Evolutionary conservation across 257 asterid genomes (phyloP), one percentile per base, ranked within the genome.

Genomic region (Pogostemon cablin): DNA sequence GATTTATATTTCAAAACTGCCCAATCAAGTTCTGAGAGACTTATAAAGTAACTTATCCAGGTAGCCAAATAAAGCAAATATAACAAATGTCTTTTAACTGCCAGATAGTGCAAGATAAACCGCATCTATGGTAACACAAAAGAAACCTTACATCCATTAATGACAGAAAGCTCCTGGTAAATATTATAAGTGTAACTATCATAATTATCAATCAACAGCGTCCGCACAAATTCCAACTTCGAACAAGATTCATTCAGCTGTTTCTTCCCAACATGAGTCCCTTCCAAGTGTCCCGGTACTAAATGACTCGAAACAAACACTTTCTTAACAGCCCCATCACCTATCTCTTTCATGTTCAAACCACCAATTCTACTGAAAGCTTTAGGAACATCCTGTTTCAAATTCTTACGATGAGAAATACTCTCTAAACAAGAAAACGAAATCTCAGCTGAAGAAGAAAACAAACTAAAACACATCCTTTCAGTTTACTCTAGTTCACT

Each of bases 131-230:
- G 49, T 69, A 68, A 44, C 44, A 17, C 41, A 57, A 68, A 47
- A 37, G 63, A 82, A 75, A 34, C 54, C 96, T 81, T 85, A 90
- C 99, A 69, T 62, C 97, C 98, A 80, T 95, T 95, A 61, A 88
- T 78, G 70, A 89, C 84, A 32, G 99, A 83, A 56, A 95, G 85
- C 82, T 95, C 98, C 85, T 95, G 99, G 80, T 76, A 91, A 71
- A 95, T 91, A 78, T 95, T 95, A 71, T 91, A 95, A 0, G 99
- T 95, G 82, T 95, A 91, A 79, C 99, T 95, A 77, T 95, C 99
- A 74, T 91, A 91, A 78, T 95, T 95, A 73, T 95, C 99, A 67
- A 95, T 86, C 86, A 95, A 81, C 85, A 95, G 77, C 5, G 98
- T 95, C 50, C 95, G 81, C 4, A 91, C 71, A n/a, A 76, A 83